Percentiles rank a stretch among this genome's conserved stretches.
Conservation (phyloP, 2,329 filamentous ascomycete genomes). For the Ascochyta koolunga region DNA sequence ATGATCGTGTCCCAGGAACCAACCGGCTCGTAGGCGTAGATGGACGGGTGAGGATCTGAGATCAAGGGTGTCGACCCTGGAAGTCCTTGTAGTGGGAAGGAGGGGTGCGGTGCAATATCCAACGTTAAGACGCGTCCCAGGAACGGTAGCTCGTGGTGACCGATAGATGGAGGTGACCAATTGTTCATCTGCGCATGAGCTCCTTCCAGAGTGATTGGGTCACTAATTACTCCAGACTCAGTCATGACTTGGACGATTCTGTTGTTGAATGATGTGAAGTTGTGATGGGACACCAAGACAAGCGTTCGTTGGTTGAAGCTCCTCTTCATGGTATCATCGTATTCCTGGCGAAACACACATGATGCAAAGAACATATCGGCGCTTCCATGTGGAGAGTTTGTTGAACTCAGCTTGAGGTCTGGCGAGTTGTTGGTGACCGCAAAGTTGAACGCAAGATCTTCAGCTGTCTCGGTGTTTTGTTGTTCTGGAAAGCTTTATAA, state of each 20-base stretch:
- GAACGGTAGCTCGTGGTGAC: constrained; percentile 48
- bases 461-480: constrained; percentile 49
- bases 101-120: constrained; percentile 50
- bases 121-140: constrained; percentile 45
- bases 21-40: constrained; percentile 50
- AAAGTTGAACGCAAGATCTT: constrained; percentile 50
- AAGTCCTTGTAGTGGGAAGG: constrained; percentile 50
- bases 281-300: constrained; percentile 50
- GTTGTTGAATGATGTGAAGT: constrained; percentile 47
- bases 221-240: constrained; percentile 44
- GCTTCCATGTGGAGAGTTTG: constrained; percentile 49
- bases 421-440: constrained; percentile 55
- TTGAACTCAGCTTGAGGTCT: constrained; percentile 59
- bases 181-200: constrained; percentile 46
- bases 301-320: constrained; percentile 51
- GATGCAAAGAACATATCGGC: constrained; percentile 43
- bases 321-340: constrained; percentile 49
- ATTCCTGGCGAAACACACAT: constrained; percentile 51
- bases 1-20: constrained; percentile 49
- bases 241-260: constrained; percentile 47
- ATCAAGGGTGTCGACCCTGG: constrained; percentile 37
- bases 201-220: constrained; percentile 47
- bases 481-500: constrained; percentile 49
- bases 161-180: constrained; percentile 47
- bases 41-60: constrained; percentile 39